Evolutionary conservation across 176 grass and related monocot species (phyloP).

Genomic region (Secale cereale): DNA sequence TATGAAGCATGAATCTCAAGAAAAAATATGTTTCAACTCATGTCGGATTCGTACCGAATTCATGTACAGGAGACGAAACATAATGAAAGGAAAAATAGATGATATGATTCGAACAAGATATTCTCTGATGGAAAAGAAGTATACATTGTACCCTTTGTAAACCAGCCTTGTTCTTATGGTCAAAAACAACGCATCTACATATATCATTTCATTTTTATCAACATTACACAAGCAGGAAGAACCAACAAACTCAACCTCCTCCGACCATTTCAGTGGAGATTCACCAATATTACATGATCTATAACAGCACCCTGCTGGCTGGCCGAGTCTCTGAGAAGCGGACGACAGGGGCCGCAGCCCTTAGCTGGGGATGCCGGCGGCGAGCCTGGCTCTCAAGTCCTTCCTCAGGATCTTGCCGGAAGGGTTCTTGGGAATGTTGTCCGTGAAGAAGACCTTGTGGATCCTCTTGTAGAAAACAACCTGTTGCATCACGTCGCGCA

Average conservation of each 20-base stretch:
- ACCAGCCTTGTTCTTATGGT: slow-evolving; percentile 39
- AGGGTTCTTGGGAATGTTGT: slow-evolving; percentile 83
- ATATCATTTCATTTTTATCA: slow-evolving; percentile 45
- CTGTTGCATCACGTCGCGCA: slow-evolving; percentile 17
- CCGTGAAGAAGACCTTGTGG: slow-evolving; percentile 79
- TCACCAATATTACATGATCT: slow-evolving; percentile 25
- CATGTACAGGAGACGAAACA: neutral
- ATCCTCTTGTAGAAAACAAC: slow-evolving; percentile 97
- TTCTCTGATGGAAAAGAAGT: neutral
- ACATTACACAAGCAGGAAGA: slow-evolving; percentile 40
- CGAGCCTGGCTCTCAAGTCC: slow-evolving; percentile 87
- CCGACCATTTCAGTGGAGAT: slow-evolving; percentile 35
- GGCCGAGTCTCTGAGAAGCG: neutral
- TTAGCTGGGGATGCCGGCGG: slow-evolving; percentile 30
- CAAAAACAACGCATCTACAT: slow-evolving; percentile 35
- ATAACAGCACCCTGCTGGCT: neutral
- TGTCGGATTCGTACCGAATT: neutral
- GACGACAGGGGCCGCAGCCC: neutral
- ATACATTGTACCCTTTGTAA: slow-evolving; percentile 30
- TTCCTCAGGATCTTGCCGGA: slow-evolving; percentile 97
- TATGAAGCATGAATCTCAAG: no score
- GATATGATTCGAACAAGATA: neutral
- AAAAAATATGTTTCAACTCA: neutral
- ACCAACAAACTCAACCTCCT: slow-evolving; percentile 38
- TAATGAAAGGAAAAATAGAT: neutral